These are phyloP conservation scores for Lactuca saligna DNA, from an alignment of 129 eudicot genomes.

Conservation along the genomic window DNA sequence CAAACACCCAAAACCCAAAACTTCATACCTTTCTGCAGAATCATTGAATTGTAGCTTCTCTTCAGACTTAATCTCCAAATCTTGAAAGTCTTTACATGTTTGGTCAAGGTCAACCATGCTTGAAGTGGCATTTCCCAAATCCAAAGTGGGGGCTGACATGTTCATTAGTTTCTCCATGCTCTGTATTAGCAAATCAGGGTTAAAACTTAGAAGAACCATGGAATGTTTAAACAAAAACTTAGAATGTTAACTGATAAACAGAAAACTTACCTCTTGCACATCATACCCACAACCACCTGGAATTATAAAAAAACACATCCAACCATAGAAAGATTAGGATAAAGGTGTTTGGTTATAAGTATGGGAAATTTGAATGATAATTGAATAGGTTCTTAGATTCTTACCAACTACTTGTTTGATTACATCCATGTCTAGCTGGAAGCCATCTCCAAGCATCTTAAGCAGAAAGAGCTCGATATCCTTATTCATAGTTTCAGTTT, in stretches of 20 bases:
- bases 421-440: slow-evolving; percentile 49
- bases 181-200: slow-evolving; percentile 37
- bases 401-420: slow-evolving; percentile 78
- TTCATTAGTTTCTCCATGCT: slow-evolving; percentile 74
- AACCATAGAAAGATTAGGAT: not conserved
- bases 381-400: not conserved
- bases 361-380: not conserved
- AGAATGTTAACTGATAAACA: not conserved
- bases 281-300: slow-evolving; percentile 89
- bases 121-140: slow-evolving; percentile 40
- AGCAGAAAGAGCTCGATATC: slow-evolving; percentile 61
- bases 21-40: slow-evolving; percentile 39
- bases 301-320: slow-evolving; percentile 27
- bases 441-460: slow-evolving; percentile 82
- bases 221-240: slow-evolving; percentile 8
- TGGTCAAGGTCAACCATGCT: slow-evolving; percentile 22
- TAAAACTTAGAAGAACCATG: not conserved
- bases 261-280: slow-evolving; percentile 48
- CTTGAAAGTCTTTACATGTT: slow-evolving; percentile 37
- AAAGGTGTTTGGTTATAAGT: not conserved
- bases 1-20: not conserved
- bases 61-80: slow-evolving; percentile 17
- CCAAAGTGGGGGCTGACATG: slow-evolving; percentile 51
- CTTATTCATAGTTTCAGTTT: slow-evolving; percentile 41
- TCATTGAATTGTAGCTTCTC: slow-evolving; percentile 18